Base-by-base conservation (phyloP, 805 yeast species). In the Yamadazyma endophytica region DNA sequence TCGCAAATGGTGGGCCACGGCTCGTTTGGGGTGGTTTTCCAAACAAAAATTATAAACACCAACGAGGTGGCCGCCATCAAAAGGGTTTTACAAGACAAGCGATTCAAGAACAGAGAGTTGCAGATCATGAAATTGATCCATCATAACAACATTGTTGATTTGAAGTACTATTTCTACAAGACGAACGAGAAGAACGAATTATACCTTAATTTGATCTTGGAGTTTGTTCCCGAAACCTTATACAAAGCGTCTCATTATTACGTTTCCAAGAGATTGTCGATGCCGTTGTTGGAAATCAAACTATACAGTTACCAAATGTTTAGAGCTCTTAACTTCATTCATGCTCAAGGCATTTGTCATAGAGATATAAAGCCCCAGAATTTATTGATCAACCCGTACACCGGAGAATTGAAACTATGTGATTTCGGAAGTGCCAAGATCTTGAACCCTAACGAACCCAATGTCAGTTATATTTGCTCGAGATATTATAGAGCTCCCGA, bases 401-500 rank as follows among this genome's bases (percentile, higher is more conserved):
- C 82, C 6, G 94, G 95, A 9, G 76, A 84, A 32, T 73, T 94
- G 42, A 92, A 90, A 63, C 72, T 92, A 28, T 92, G 98, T 61
- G 98, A 92, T 64, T 90, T 92, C 57, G 98, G 98, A 6, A 77
- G 89, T 4, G 98, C 98, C 13, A 92, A 92, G 60, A 81, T 84
- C 32, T 71, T 92, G 35, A 84, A 83, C 27, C 92, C 96, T 6
- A 70, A 73, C 4, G 97, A 92, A 57, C 96, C 96, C 26, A 92
- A 90, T 54, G 97, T 92, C 16, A 82, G 95, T 6, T 92, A 92
- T 58, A 92, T 92, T 31, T 92, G 98, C 61, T 88, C 97, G 13
- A 74, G 98, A 47, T 92, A 90, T 62, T 92, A 92, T 61, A 71
- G 98, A 35, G 98, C 98, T 5, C 98, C 98, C 0, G 98, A 92